Base-by-base conservation (phyloP, 441 rosid genomes). In the Erodium trifolium region DNA sequence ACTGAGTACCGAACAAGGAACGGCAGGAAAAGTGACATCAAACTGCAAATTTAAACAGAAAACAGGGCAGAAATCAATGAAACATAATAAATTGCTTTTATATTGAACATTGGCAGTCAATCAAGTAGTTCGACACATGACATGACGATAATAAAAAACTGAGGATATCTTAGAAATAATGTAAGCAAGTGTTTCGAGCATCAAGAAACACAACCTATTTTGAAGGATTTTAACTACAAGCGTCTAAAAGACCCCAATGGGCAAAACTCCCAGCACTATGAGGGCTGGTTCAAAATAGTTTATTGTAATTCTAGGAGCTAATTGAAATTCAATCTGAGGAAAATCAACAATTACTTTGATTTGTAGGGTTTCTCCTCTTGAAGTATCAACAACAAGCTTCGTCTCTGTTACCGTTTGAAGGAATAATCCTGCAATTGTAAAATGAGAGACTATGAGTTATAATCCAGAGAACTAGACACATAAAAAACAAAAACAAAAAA, bases 1-100 rank as follows among this genome's bases (percentile, higher is more conserved):
- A 77, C 92, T 94, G 62, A 91, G 89, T 76, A 91, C 84, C 39
- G 99, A 89, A 78, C 99, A 94, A 14, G 97, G 88, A 70, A 94
- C 81, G 69, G 91, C 94, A 71, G 97, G 97, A 75, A 94, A 94
- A 16, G 91, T 88, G 70, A 94, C 81, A 67, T 94, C 99, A 69
- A 94, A 90, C 96, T 91, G 93, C 85, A 82, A 14, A 14, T 35
- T 14, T 17, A 70, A 65, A 71, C 0, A 49, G 9, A 47, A 49
- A 51, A 51, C 12, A 3, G 29, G 63, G 68, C 14, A 43, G 43
- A 13, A 12, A 34, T 35, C 5, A 19, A 71, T 62, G 16, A 53
- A 53, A 53, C 18, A 59, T 59, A 19, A 0, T 9, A 7, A 18
- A 59, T 59, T 57, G 12, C 63, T 57, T 57, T 57, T 11, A 57